These are phyloP conservation scores for Geranomyces michiganensis DNA, from an alignment of 192 early-diverging fungal species.

Conservation along the genomic window DNA sequence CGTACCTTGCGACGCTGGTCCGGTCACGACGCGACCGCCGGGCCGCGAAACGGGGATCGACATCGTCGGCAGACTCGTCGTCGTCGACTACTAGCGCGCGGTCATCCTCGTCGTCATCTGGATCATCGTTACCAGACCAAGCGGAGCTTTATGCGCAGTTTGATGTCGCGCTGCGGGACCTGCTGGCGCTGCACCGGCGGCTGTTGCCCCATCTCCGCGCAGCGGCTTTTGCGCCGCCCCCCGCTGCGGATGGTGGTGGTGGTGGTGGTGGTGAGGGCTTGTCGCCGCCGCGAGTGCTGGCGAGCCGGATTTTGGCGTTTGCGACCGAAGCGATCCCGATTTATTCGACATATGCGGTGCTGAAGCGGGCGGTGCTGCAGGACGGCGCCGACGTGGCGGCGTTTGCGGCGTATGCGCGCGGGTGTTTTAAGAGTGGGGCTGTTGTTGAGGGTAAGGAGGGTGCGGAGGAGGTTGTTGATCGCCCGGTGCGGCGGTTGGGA, in stretches of 20 bases:
- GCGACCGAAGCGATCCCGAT: conserved; percentile 8
- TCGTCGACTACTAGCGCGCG: background rate
- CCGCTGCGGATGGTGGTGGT: no score
- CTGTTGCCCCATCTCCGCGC: background rate
- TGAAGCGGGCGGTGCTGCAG: background rate
- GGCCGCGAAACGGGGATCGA: background rate
- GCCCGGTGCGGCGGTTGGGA: background rate
- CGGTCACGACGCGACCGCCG: background rate
- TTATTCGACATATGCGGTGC: conserved; percentile 7
- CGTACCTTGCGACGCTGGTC: background rate
- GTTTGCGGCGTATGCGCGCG: background rate
- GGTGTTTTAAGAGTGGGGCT: no score
- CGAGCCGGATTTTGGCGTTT: background rate
- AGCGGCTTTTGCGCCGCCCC: background rate
- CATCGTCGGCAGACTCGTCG: background rate
- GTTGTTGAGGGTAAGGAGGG: background rate
- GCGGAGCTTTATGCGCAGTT: background rate
- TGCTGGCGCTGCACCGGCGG: background rate
- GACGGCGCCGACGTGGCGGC: background rate
- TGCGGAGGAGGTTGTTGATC: background rate
- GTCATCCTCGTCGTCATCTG: background rate
- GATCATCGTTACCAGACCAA: background rate
- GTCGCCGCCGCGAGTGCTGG: background rate
- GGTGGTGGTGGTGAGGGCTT: no score
- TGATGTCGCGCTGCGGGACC: background rate